Base-by-base conservation (phyloP, 768 basidiomycete genomes). In the Tricholoma hemisulphureum region DNA sequence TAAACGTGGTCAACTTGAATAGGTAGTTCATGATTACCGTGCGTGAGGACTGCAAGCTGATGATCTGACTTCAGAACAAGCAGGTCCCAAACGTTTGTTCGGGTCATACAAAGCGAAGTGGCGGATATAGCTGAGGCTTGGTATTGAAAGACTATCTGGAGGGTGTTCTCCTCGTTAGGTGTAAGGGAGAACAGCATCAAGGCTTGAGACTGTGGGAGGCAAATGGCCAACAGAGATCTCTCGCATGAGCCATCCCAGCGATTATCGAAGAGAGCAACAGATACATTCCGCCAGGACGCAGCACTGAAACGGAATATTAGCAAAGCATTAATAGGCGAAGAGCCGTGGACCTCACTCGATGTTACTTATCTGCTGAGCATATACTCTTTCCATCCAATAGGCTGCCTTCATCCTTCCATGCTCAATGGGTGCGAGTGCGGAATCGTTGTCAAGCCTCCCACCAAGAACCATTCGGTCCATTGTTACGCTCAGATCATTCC, bases 391-490 rank as follows among this genome's bases (percentile, higher is more conserved):
- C 71, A 87, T 82, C 90, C 91, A 93, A 65, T 84, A 88, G 0
- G 84, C 77, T 1, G 88, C 81, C 53, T 83, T 84, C 84, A 90
- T 87, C 58, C 85, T 78, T 5, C 82, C 83, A 64, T 87, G 80
- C 57, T 87, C 84, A 18, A 77, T 74, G 0, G 80, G 74, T 10
- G 73, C 65, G 1, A 76, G 57, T 13, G 71, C 61, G 2, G 67
- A 56, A 18, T 85, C 84, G 6, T 68, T 61, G 2, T 83, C 85
- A 2, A 74, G 63, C 29, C 75, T 74, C 2, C 78, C 76, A n/a
- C 82, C 83, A 6, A 87, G 74, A 14, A 77, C 84, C 87, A 89
- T 87, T 37, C 86, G 78, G 64, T 89, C 86, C 77, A 89, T 75
- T 6, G 82, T 86, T 23, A 81, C 69, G 58, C 80, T 85, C 39